These are phyloP conservation scores for Garcileccinum viscosum DNA, from an alignment of 1,284 basidiomycete species.

Conservation along the genomic window DNA sequence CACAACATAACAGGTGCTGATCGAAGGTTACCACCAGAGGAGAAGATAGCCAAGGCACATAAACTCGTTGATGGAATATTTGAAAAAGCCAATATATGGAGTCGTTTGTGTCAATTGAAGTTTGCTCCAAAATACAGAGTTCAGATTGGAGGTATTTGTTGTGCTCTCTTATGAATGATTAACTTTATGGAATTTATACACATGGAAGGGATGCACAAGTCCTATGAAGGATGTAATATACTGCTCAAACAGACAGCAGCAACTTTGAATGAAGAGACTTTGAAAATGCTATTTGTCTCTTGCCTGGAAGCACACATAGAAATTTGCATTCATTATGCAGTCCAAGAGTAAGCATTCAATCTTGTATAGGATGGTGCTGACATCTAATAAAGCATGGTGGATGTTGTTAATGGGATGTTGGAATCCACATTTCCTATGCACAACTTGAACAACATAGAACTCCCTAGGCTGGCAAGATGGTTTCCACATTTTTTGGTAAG, in stretches of 20 bases:
- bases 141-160: not conserved
- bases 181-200: not conserved
- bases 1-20: not conserved
- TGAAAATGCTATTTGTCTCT: not conserved
- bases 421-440: not conserved
- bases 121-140: not conserved
- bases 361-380: not conserved
- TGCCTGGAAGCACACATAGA: not conserved
- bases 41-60: not conserved
- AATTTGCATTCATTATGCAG: not conserved
- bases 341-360: not conserved
- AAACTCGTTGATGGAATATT: not conserved
- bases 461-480: not conserved
- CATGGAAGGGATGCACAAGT: not conserved
- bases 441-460: not conserved
- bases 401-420: not conserved
- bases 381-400: not conserved
- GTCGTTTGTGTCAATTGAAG: not conserved
- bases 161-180: not conserved
- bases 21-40: not conserved
- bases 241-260: not conserved
- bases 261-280: not conserved
- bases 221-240: not conserved
- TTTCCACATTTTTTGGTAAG: not conserved
- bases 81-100: not conserved